A percentile compares a stretch with the other conserved stretches of the same genome.
phyloP scores from a whole-genome alignment of 1,284 basidiomycete genomes.

The Boletus sp. region DNA sequence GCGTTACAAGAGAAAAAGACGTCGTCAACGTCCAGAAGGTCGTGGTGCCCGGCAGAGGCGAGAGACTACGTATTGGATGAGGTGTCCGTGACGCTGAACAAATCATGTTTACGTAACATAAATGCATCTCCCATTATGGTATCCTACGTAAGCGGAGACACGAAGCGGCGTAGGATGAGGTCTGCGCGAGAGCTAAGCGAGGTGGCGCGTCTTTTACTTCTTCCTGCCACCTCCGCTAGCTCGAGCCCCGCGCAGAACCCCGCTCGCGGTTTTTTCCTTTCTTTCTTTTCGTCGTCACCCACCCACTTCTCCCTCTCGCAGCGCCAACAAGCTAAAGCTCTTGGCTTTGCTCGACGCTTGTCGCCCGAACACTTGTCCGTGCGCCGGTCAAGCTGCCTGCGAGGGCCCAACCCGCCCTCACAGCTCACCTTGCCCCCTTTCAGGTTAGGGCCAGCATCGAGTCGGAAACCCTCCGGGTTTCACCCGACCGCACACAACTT shows the following conservation, averaged over 20 bases:
- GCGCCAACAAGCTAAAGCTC: too few relatives aligned
- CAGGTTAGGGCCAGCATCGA: not conserved
- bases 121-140: not conserved
- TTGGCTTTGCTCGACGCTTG: too few relatives aligned
- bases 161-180: not conserved
- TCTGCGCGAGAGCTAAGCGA: not conserved
- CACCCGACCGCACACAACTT: not conserved
- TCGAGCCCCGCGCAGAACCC: not conserved
- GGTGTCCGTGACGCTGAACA: not conserved
- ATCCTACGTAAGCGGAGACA: not conserved
- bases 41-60: too few relatives aligned
- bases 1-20: not conserved
- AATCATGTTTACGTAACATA: constrained; percentile 6
- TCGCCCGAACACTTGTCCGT: too few relatives aligned
- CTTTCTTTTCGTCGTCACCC: too few relatives aligned
- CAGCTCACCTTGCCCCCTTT: not conserved
- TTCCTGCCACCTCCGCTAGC: not conserved
- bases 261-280: not conserved
- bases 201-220: not conserved
- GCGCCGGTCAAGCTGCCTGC: too few relatives aligned
- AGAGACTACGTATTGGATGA: too few relatives aligned
- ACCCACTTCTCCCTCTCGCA: too few relatives aligned
- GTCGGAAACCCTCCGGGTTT: not conserved
- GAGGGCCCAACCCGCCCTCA: too few relatives aligned
- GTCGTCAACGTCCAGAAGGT: not conserved